Conservation (phyloP, 2,329 filamentous ascomycete species). For the Paecilomyces formosus region DNA sequence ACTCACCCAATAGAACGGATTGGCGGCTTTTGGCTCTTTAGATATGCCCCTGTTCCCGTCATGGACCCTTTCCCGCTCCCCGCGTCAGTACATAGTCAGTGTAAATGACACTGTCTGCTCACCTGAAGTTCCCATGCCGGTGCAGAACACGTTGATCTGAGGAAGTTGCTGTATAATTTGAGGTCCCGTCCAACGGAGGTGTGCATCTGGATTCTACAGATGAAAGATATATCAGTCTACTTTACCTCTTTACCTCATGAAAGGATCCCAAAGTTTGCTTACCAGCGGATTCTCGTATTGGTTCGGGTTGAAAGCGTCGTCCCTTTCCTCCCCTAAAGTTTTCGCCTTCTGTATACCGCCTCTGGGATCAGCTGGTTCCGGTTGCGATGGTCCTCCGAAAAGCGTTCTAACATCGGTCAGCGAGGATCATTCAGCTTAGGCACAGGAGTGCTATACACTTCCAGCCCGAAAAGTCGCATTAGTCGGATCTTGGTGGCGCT, state of each 20-base stretch:
- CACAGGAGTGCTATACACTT: constrained; percentile 32
- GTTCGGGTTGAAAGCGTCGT: constrained; percentile 44
- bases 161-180: constrained; percentile 52
- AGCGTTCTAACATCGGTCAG: constrained; percentile 35
- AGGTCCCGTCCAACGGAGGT: constrained; percentile 53
- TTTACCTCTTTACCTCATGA: not conserved
- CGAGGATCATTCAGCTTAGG: not conserved
- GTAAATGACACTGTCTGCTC: not conserved
- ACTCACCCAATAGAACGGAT: constrained; percentile 14
- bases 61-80: constrained; percentile 30
- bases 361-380: constrained; percentile 46
- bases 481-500: constrained; percentile 46
- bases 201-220: constrained; percentile 46
- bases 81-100: not conserved
- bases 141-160: constrained; percentile 49
- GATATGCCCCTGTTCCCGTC: constrained; percentile 45
- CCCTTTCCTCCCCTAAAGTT: constrained; percentile 34
- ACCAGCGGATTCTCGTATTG: constrained; percentile 45
- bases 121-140: constrained; percentile 50
- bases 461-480: constrained; percentile 54
- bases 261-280: constrained; percentile 27
- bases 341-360: constrained; percentile 47
- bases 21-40: constrained; percentile 41
- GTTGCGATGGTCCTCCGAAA: constrained; percentile 53
- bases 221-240: not conserved